Base-by-base conservation (phyloP, 179 eudicot genomes). In the Sideroxylon spinosum region DNA sequence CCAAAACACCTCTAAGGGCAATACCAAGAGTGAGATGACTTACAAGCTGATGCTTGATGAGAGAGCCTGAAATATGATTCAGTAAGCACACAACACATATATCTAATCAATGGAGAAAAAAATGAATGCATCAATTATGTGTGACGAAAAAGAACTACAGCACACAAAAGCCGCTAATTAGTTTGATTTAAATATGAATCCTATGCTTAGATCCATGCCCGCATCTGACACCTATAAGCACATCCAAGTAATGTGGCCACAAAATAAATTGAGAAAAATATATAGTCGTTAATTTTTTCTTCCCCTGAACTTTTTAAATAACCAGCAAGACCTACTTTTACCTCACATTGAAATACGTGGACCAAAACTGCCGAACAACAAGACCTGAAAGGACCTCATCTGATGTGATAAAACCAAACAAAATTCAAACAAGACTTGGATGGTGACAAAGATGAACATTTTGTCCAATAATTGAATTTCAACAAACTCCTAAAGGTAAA, bases 1-100 rank as follows among this genome's bases (percentile, higher is more conserved):
- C 99, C 82, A 95, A 76, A 86, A 93, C 97, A 86, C 90, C 87
- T 74, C 98, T 95, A 82, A 95, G 87, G 44, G 97, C 99, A 79
- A 91, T 87, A 25, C 99, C 99, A 82, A 95, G 99, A 17, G 97
- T 83, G 44, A 95, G 84, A 88, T 95, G 98, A 78, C 92, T 93
- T 46, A 95, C 97, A 64, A 95, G 88, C 85, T 91, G 99, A 82
- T 91, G 87, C 87, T 93, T 95, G 76, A 95, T 93, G 55, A 95
- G 88, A 81, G 92, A 90, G 11, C 99, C 99, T 95, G 92, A 81
- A 71, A 74, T 57, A 81, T 56, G 53, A 85, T 19, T 44, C 62
- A 72, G 71, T 23, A 49, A 55, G 67, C 77, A 37, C 25, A 81
- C n/a, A 22, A 56, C 16, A 70, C 50, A 19, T 19, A 10, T 29